Evolutionary conservation across 371 early-diverging fungal species (phyloP).

Genomic region (Fennellomyces sp.): DNA sequence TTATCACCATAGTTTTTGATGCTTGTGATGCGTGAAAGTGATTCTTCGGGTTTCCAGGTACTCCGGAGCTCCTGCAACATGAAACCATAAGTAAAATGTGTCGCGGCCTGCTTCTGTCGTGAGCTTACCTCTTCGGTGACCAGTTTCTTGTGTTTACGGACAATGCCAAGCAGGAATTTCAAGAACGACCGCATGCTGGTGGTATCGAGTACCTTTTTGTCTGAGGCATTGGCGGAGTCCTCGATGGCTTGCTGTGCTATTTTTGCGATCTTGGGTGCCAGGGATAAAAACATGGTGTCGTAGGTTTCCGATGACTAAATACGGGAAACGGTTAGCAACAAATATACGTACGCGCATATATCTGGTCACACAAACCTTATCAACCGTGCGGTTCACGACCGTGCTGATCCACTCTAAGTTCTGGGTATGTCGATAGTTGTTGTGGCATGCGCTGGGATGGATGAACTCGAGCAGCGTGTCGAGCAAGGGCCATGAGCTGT

Average conservation of each 20-base stretch:
- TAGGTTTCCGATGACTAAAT: conserved; percentile 43
- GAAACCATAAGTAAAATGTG: neutral
- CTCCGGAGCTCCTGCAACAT: neutral
- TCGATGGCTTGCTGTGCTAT: conserved; percentile 26
- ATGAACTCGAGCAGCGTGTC: conserved; percentile 55
- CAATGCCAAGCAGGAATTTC: conserved; percentile 23
- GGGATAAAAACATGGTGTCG: conserved; percentile 23
- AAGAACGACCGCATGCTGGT: conserved; percentile 31
- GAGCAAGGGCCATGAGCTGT: conserved; percentile 63
- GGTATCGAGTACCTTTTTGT: conserved; percentile 23
- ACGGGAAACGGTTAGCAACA: neutral
- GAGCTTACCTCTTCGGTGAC: conserved; percentile 11
- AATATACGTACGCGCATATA: conserved; percentile 30
- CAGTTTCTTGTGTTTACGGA: conserved; percentile 33
- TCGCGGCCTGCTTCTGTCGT: neutral
- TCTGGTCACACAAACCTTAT: conserved; percentile 41
- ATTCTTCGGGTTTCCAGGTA: neutral
- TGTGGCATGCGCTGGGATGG: conserved; percentile 57
- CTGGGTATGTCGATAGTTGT: conserved; percentile 70
- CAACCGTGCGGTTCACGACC: conserved; percentile 50
- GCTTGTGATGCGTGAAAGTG: neutral
- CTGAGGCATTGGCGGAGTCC: conserved; percentile 16
- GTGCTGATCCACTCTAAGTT: conserved; percentile 53
- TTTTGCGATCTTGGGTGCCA: conserved; percentile 29
- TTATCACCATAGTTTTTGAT: neutral